Conservation (phyloP, 768 basidiomycete genomes). For the Paxillus rubicundulus region DNA sequence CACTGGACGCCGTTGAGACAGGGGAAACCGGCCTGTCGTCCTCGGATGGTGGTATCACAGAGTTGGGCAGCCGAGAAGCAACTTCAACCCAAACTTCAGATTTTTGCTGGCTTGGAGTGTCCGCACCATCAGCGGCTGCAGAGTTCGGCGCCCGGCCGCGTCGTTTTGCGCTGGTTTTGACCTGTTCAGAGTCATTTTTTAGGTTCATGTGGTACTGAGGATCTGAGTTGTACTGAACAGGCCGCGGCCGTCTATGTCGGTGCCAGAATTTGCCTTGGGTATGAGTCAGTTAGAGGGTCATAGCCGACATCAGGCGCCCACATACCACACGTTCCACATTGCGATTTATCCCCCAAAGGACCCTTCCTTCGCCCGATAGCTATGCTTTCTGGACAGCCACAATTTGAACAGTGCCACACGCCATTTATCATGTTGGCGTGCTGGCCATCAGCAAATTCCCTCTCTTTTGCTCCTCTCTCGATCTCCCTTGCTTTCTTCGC, state of each 20-base stretch:
- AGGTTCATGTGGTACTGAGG: conserved; percentile 63
- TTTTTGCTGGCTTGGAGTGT: conserved; percentile 49
- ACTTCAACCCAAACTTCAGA: conserved; percentile 37
- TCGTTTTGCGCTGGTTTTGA: conserved; percentile 54
- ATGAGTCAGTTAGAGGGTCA: conserved; percentile 2
- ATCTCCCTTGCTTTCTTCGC: conserved; percentile 70
- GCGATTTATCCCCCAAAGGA: conserved; percentile 83
- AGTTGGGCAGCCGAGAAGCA: conserved; percentile 31
- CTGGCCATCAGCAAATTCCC: conserved; percentile 78
- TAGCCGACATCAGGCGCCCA: conserved; percentile 13
- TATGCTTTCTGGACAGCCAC: conserved; percentile 85
- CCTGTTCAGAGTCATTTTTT: conserved; percentile 54
- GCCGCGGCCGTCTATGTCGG: conserved; percentile 75
- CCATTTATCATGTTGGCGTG: conserved; percentile 81
- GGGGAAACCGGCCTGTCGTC: conserved; percentile 64
- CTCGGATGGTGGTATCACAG: conserved; percentile 34
- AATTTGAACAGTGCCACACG: conserved; percentile 94
- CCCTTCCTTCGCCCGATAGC: conserved; percentile 87
- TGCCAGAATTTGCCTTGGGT: conserved; percentile 85
- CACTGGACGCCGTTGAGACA: conserved; percentile 70
- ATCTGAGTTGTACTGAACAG: conserved; percentile 77
- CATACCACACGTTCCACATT: conserved; percentile 92
- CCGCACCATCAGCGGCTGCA: conserved; percentile 39
- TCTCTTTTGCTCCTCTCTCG: conserved; percentile 81
- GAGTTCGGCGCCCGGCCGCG: conserved; percentile 33